Evolutionary conservation across 495 filamentous ascomycete genomes (phyloP), one percentile per base, ranked within the genome.

Genomic region (Aspergillus mulundensis): DNA sequence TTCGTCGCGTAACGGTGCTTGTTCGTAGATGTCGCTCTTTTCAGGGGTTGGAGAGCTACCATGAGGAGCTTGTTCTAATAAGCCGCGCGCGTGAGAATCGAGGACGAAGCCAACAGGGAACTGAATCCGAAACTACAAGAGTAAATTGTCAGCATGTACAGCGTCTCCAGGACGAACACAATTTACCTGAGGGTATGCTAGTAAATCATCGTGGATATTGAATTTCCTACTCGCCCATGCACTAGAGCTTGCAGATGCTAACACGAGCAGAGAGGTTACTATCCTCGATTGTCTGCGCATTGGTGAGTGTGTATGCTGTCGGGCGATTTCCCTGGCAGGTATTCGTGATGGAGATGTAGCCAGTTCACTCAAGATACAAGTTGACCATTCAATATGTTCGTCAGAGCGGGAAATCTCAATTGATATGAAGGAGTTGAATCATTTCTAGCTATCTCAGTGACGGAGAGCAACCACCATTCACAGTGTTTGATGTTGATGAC

Each of bases 101-200:
- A 86, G 82, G 50, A 96, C 81, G 62, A 84, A 89, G 18, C 82
- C 76, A 18, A 91, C 84, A 10, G 87, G 84, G 69, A 93, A 90
- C 43, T 86, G 70, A 5, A 97, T 81, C 68, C 95, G 87, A 65
- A 87, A 97, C 87, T 96, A 57, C 49, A 24, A n/a, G 25, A 39
- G 53, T 50, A 20, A 15, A 59, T 28, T 56, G 38, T 57, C 45
- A 65, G 57, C 24, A 53, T 18, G 5, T 0, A 19, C 15, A 16
- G 32, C 24, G 36, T 20, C 28, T 18, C 48, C 45, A 21, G 1
- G 14, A 12, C 30, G 15, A 20, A 45, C 23, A 23, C 23, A 23
- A 48, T 66, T 75, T 10, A 95, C 91, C 77, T 97, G 94, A 23
- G 94, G 94, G 76, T 87, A 90, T 19, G 94, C 93, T 34, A 96